Conservation (phyloP, 2,329 filamentous ascomycete genomes). For the Neopestalotiopsis sp. region DNA sequence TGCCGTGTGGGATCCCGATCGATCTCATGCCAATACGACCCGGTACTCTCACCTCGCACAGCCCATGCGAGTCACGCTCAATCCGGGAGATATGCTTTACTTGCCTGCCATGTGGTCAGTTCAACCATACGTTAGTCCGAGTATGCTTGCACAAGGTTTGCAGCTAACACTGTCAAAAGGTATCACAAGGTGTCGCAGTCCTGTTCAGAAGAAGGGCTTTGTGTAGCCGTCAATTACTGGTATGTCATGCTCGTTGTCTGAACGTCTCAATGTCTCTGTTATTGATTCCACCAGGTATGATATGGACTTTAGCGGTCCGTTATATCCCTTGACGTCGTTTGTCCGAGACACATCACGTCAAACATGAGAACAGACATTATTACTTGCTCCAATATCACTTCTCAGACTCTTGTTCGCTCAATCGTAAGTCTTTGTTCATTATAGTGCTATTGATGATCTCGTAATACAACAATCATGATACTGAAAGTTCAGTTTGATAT, state of each 20-base stretch:
- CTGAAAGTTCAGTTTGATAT: not conserved
- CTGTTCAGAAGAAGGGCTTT: constrained; percentile 71
- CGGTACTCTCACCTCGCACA: constrained; percentile 63
- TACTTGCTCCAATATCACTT: not conserved
- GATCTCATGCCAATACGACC: constrained; percentile 54
- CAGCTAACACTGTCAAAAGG: constrained; percentile 38
- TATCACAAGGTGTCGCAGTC: constrained; percentile 83
- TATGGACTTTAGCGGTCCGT: constrained; percentile 74
- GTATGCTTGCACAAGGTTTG: not conserved
- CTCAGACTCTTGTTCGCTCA: not conserved
- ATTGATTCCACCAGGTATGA: constrained; percentile 65
- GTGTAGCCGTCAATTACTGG: constrained; percentile 85
- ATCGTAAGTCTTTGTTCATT: constrained; percentile 18
- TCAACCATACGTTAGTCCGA: constrained; percentile 14
- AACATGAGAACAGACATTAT: not conserved
- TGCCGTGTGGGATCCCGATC: constrained; percentile 77
- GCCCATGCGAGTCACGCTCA: constrained; percentile 70
- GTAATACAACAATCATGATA: constrained; percentile 4
- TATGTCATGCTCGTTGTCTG: constrained; percentile 39
- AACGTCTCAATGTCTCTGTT: not conserved
- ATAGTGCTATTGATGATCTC: not conserved
- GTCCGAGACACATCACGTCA: constrained; percentile 44
- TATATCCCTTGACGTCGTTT: constrained; percentile 68
- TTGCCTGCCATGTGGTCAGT: constrained; percentile 78
- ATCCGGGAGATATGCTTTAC: constrained; percentile 82